A percentile compares a stretch with the other conserved stretches of the same genome.
Evolutionary conservation across 257 asterid genomes (phyloP).

Genomic region (Gentiana straminea): DNA sequence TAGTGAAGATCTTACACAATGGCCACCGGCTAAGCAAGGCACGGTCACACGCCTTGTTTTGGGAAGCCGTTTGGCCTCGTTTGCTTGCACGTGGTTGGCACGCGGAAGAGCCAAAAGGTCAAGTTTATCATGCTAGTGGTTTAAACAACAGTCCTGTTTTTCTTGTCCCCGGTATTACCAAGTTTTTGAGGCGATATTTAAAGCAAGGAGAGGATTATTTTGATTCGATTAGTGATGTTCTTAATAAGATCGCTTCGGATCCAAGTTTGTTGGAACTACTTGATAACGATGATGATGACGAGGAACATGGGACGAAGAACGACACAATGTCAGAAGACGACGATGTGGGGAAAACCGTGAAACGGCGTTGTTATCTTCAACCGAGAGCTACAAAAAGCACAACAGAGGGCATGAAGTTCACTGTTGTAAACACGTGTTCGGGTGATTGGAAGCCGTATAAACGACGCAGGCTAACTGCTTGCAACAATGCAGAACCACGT

Average conservation of each 20-base stretch:
- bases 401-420: constrained; percentile 30
- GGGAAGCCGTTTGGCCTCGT: constrained; percentile 90
- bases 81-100: constrained; percentile 67
- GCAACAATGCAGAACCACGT: constrained; percentile 18
- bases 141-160: constrained; percentile 26
- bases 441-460: constrained; percentile 28
- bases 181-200: constrained; percentile 39
- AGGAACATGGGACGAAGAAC: constrained; percentile 16
- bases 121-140: constrained; percentile 2
- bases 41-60: constrained; percentile 58
- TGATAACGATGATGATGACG: constrained; percentile 18
- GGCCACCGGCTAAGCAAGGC: constrained; percentile 32
- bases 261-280: constrained; percentile 36
- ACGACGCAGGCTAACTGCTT: constrained; percentile 25
- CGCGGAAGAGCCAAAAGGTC: constrained; percentile 46
- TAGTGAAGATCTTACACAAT: constrained; percentile 26
- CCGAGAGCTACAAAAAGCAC: constrained; percentile 42
- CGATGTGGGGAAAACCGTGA: constrained; percentile 18
- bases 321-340: constrained; percentile 24
- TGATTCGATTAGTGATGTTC: constrained; percentile 43
- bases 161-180: constrained; percentile 43
- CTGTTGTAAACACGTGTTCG: constrained; percentile 52
- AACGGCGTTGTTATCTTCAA: constrained; percentile 47
- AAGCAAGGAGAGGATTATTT: constrained; percentile 46
- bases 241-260: constrained; percentile 42